Percentiles rank a stretch among this genome's conserved stretches.
Conservation (phyloP, 2,329 filamentous ascomycete species). For the Metarhizium brunneum region DNA sequence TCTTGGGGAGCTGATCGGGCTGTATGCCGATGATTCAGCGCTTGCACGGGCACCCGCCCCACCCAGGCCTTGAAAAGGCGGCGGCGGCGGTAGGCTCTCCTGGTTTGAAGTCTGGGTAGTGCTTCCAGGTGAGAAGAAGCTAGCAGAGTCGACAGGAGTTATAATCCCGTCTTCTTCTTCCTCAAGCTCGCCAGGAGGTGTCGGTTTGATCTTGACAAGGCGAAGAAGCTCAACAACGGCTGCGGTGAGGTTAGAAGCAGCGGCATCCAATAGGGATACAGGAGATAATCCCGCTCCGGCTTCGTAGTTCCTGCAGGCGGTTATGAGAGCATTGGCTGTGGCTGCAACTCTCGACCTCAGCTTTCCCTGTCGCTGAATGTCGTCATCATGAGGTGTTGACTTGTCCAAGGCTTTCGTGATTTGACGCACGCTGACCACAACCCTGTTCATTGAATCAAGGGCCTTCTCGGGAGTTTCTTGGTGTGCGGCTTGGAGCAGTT, state of each 20-base stretch:
- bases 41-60: conserved; percentile 45
- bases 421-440: conserved; percentile 71
- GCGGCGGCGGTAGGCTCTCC: conserved; percentile 36
- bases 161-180: conserved; percentile 62
- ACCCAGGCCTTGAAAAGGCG: conserved; percentile 50
- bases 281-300: conserved; percentile 76
- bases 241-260: conserved; percentile 79
- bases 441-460: conserved; percentile 77
- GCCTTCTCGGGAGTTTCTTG: conserved; percentile 64
- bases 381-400: conserved; percentile 42
- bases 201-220: conserved; percentile 72
- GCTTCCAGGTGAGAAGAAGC: conserved; percentile 56
- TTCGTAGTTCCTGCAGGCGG: conserved; percentile 85
- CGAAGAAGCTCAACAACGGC: conserved; percentile 80
- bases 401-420: conserved; percentile 76
- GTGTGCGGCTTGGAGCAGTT: conserved; percentile 71
- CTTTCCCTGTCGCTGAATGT: conserved; percentile 52
- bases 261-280: conserved; percentile 87
- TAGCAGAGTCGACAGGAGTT: conserved; percentile 56
- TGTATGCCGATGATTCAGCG: conserved; percentile 65
- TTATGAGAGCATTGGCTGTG: conserved; percentile 92
- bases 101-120: conserved; percentile 26
- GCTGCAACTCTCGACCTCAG: conserved; percentile 78
- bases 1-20: conserved; percentile 60
- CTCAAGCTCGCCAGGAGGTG: conserved; percentile 66